A percentile compares a stretch with the other conserved stretches of the same genome.
Conservation (phyloP, 2,329 filamentous ascomycete genomes). For the Penicillium sp. region DNA sequence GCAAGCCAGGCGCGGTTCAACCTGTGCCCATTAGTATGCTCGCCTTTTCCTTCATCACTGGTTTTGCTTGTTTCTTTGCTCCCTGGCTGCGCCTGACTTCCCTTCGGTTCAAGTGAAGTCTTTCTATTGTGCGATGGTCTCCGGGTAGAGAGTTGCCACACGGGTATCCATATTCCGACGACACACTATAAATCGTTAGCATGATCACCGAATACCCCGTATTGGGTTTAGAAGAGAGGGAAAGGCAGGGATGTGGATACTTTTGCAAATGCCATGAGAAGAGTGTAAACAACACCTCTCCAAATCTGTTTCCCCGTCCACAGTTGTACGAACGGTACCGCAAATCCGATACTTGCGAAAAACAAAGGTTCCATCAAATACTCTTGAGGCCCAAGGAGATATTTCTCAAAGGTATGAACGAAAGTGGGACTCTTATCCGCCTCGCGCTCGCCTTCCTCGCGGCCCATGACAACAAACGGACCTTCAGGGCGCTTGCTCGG, state of each 20-base stretch:
- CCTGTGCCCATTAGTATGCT: background rate
- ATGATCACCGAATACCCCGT: background rate
- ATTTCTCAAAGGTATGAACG: constrained; percentile 41
- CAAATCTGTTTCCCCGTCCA: constrained; percentile 36
- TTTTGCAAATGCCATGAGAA: constrained; percentile 33
- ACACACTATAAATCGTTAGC: constrained; percentile 22
- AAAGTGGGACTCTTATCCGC: constrained; percentile 39
- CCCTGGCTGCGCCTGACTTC: background rate
- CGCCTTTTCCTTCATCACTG: background rate
- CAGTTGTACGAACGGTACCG: constrained; percentile 32
- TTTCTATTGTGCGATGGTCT: background rate
- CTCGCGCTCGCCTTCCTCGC: constrained; percentile 35
- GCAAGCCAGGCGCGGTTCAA: constrained; percentile 21
- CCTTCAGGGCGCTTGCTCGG: constrained; percentile 37
- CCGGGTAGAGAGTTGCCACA: constrained; percentile 17
- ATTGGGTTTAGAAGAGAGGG: background rate
- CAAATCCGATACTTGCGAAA: constrained; percentile 34
- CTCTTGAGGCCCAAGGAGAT: constrained; percentile 36
- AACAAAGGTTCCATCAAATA: constrained; percentile 36
- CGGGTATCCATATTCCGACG: constrained; percentile 30
- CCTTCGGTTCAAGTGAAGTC: background rate
- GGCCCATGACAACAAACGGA: constrained; percentile 37
- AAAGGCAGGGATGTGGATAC: constrained; percentile 8
- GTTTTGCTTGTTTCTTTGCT: background rate
- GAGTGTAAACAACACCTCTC: constrained; percentile 30